These are phyloP conservation scores for Parathielavia appendiculata DNA, from an alignment of 495 filamentous ascomycete species.

Conservation along the genomic window DNA sequence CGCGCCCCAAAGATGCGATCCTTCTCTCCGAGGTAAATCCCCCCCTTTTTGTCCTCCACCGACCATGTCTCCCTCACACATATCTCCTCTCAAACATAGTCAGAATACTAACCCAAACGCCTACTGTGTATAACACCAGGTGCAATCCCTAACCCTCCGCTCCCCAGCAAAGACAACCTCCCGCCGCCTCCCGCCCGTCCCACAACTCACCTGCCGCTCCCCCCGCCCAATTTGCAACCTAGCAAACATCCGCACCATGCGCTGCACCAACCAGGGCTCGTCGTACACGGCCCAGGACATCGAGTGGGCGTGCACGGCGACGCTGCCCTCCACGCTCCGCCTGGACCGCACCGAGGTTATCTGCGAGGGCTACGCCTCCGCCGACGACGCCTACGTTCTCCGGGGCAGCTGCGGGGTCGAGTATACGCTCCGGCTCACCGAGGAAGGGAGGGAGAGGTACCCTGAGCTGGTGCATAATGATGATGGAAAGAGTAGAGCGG, in stretches of 20 bases:
- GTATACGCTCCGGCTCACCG: constrained; percentile 77
- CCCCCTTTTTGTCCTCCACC: not conserved
- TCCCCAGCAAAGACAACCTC: constrained; percentile 56
- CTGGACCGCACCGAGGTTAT: constrained; percentile 85
- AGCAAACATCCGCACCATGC: constrained; percentile 73
- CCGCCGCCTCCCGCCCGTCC: constrained; percentile 71
- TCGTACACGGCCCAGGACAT: constrained; percentile 66
- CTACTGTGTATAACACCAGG: constrained; percentile 19
- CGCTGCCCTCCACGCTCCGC: constrained; percentile 75
- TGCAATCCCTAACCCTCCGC: constrained; percentile 74
- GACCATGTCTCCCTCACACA: not conserved
- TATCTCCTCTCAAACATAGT: not conserved
- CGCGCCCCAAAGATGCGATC: constrained; percentile 27
- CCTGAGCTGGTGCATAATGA: constrained; percentile 35
- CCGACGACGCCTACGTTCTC: constrained; percentile 76
- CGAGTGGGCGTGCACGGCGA: constrained; percentile 83
- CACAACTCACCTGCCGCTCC: constrained; percentile 78
- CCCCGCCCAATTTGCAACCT: constrained; percentile 54
- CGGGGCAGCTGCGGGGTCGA: constrained; percentile 92
- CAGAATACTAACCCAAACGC: not conserved
- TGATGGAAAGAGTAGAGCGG: not conserved
- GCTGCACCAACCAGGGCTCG: constrained; percentile 77
- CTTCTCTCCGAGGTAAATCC: constrained; percentile 27
- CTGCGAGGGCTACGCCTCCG: constrained; percentile 78
- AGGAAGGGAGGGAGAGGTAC: constrained; percentile 68